A percentile compares a stretch with the other conserved stretches of the same genome.
Evolutionary conservation across 345 rosid genomes (phyloP).

Genomic region (Hibiscus tridactylites): DNA sequence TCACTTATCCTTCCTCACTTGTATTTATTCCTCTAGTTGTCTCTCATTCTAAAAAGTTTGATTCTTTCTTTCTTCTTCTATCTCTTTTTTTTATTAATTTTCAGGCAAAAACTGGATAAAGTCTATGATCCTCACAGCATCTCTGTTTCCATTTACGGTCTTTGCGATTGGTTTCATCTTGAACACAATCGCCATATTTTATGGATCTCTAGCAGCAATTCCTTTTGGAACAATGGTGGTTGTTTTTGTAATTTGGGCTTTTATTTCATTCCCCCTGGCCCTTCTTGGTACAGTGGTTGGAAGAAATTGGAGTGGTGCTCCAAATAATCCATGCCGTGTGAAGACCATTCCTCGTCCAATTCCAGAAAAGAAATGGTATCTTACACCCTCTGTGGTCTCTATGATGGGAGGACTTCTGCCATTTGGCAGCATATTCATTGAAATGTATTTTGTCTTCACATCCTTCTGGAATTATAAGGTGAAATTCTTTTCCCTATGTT

Average conservation of each 20-base stretch:
- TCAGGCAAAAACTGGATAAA: slow-evolving; percentile 93
- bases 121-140: slow-evolving; percentile 89
- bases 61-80: background rate
- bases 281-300: slow-evolving; percentile 96
- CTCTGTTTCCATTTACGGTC: slow-evolving; percentile 87
- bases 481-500: slow-evolving; percentile 10
- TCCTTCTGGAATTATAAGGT: slow-evolving; percentile 99
- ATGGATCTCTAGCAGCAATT: slow-evolving; percentile 93
- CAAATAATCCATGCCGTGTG: slow-evolving; percentile 95
- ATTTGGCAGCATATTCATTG: slow-evolving; percentile 95
- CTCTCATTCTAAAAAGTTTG: background rate
- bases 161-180: slow-evolving; percentile 85
- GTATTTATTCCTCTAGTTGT: background rate
- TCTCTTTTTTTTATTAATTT: too few relatives aligned
- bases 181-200: slow-evolving; percentile 84
- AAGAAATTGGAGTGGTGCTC: slow-evolving; percentile 93
- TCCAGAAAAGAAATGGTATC: slow-evolving; percentile 97
- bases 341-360: slow-evolving; percentile 98
- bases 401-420: slow-evolving; percentile 94
- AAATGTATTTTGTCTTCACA: slow-evolving; percentile 92
- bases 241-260: slow-evolving; percentile 88
- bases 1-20: background rate
- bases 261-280: slow-evolving; percentile 93
- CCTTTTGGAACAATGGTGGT: slow-evolving; percentile 97
- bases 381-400: slow-evolving; percentile 82